Percentiles rank a stretch among this genome's conserved stretches.
Evolutionary conservation across 371 early-diverging fungal species (phyloP).

Genomic region (Mucor racemosus): DNA sequence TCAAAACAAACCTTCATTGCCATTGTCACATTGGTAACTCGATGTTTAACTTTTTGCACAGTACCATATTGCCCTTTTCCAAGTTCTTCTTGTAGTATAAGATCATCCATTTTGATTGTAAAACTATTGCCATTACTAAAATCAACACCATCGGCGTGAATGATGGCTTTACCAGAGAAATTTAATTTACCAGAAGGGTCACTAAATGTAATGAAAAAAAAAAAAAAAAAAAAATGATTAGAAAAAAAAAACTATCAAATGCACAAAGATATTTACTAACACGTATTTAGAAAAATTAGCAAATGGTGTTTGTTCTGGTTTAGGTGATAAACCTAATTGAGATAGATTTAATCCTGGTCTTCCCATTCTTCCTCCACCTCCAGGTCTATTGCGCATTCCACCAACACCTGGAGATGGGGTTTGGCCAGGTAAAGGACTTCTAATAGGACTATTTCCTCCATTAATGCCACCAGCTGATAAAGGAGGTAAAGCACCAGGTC

Average conservation of each 20-base stretch:
- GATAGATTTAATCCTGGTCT: slow-evolving; percentile 42
- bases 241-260: neutral
- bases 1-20: slow-evolving; percentile 72
- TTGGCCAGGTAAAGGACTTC: slow-evolving; percentile 13
- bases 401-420: slow-evolving; percentile 7
- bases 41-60: slow-evolving; percentile 88
- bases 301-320: slow-evolving; percentile 62
- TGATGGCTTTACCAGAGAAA: slow-evolving; percentile 90
- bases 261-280: slow-evolving; percentile 39
- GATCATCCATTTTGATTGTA: slow-evolving; percentile 87
- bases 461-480: slow-evolving; percentile 13
- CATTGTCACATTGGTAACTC: slow-evolving; percentile 91
- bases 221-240: neutral
- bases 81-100: slow-evolving; percentile 77
- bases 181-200: slow-evolving; percentile 89
- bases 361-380: slow-evolving; percentile 32
- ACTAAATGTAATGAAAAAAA: slow-evolving; percentile 38
- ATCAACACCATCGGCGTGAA: slow-evolving; percentile 90
- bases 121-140: slow-evolving; percentile 89
- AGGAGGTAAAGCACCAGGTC: slow-evolving; percentile 30
- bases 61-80: slow-evolving; percentile 94
- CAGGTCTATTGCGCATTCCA: slow-evolving; percentile 13
- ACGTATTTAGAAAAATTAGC: slow-evolving; percentile 75
- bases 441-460: neutral
- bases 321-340: slow-evolving; percentile 41